phyloP scores from a whole-genome alignment of 441 rosid species.

The Croton laevigatus region DNA sequence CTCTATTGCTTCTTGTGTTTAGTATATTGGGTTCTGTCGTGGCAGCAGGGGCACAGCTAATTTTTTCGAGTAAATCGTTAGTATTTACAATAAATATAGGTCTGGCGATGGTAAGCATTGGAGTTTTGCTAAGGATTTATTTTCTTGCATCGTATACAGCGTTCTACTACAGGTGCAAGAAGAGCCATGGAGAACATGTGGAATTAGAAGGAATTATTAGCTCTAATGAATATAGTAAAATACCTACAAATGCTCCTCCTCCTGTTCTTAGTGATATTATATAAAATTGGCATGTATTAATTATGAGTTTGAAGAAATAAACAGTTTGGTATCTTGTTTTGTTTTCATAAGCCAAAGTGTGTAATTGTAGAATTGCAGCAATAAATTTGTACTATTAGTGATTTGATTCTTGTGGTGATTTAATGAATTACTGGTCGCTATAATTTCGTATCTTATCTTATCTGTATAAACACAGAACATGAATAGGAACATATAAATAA shows the following conservation, averaged over 20 bases:
- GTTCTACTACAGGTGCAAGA: not conserved
- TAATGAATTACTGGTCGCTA: too few species aligned
- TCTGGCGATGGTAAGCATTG: not conserved
- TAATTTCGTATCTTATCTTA: too few species aligned
- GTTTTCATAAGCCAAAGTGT: too few species aligned
- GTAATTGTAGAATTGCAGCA: too few species aligned
- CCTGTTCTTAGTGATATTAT: not conserved
- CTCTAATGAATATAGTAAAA: not conserved
- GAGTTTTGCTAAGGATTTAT: not conserved
- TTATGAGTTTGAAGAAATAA: not conserved
- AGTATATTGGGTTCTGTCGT: constrained; percentile 12
- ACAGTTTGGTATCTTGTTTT: too few species aligned
- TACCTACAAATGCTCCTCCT: not conserved
- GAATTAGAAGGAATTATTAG: not conserved
- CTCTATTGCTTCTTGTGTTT: constrained; percentile 35
- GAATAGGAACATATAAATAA: too few species aligned
- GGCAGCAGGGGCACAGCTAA: constrained; percentile 6
- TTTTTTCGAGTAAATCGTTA: not conserved
- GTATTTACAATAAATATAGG: not conserved
- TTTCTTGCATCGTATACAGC: not conserved
- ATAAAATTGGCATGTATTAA: not conserved
- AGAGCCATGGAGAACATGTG: not conserved
- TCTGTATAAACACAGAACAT: too few species aligned
- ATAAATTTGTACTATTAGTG: too few species aligned
- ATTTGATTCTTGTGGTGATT: too few species aligned